Evolutionary conservation across 768 basidiomycete species (phyloP), one percentile per base, ranked within the genome.

Genomic region (Termitomyces eurrhizus): DNA sequence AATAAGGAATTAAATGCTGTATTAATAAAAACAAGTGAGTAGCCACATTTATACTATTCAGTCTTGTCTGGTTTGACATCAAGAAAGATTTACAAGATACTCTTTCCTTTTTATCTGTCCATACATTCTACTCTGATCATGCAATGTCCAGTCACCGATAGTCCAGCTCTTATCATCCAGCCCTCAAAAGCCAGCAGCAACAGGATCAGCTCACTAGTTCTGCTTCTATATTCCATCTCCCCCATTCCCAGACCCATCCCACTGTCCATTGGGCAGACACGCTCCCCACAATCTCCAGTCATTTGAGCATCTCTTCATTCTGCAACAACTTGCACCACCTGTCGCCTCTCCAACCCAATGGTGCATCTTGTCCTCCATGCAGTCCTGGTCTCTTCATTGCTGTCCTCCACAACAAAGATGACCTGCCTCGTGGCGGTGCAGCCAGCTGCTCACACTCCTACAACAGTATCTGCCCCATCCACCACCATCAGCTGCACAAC

Each of bases 131-230:
- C n/a, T n/a, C n/a, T n/a, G n/a, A n/a, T n/a, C n/a, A n/a, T n/a
- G n/a, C n/a, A n/a, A n/a, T n/a, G n/a, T n/a, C n/a, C n/a, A n/a
- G n/a, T n/a, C n/a, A n/a, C n/a, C n/a, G n/a, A n/a, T n/a, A n/a
- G n/a, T n/a, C n/a, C n/a, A n/a, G n/a, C n/a, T n/a, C n/a, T n/a
- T n/a, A n/a, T n/a, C n/a, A n/a, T n/a, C n/a, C n/a, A n/a, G n/a
- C 88, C 11, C 71, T 88, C 2, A 87, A 88, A 57, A 33, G 13
- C 21, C 42, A 51, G 12, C 46, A 50, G 12, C 52, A 52, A 0
- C 24, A 18, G 1, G 4, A 36, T 9, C 53, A 55, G 3, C 59
- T 52, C 32, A 4, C n/a, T n/a, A n/a, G n/a, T n/a, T n/a, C n/a
- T n/a, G n/a, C n/a, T n/a, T 49, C 52, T 13, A 62, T 66, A 13